These are phyloP conservation scores for Podospora pseudocomata DNA, from an alignment of 495 filamentous ascomycete species.

Conservation along the genomic window DNA sequence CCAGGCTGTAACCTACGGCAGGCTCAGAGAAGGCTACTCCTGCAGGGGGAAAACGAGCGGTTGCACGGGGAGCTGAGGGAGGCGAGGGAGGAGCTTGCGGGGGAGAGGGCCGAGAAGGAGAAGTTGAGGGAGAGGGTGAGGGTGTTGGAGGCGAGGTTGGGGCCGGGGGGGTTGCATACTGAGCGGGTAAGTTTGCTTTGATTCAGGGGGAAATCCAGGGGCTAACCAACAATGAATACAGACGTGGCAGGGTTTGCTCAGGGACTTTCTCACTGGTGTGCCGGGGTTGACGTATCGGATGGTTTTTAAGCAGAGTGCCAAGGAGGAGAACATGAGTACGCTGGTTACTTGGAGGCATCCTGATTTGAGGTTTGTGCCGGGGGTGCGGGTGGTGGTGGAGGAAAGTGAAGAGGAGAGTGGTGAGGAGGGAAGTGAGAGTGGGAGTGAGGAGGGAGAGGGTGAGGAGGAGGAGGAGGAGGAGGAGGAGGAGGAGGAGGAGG, in stretches of 20 bases:
- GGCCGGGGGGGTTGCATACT: neutral
- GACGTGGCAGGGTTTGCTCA: too few species aligned
- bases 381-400: neutral
- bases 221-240: too few species aligned
- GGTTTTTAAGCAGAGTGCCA: slow-evolving; percentile 24
- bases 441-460: neutral
- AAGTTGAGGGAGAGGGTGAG: neutral
- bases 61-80: too few species aligned
- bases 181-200: neutral
- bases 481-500: neutral
- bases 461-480: neutral
- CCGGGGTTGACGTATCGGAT: too few species aligned
- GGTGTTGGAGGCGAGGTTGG: neutral
- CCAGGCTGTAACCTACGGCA: too few species aligned
- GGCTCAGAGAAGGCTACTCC: too few species aligned
- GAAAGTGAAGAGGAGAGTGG: neutral
- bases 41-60: too few species aligned
- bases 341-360: slow-evolving; percentile 26
- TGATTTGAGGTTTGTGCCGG: slow-evolving; percentile 18
- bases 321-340: slow-evolving; percentile 38
- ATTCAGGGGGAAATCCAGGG: too few species aligned
- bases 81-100: too few species aligned
- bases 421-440: neutral
- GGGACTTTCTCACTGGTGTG: too few species aligned
- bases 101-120: neutral